These are phyloP conservation scores for Lentinula guzmanii DNA, from an alignment of 768 basidiomycete genomes.

Conservation along the genomic window DNA sequence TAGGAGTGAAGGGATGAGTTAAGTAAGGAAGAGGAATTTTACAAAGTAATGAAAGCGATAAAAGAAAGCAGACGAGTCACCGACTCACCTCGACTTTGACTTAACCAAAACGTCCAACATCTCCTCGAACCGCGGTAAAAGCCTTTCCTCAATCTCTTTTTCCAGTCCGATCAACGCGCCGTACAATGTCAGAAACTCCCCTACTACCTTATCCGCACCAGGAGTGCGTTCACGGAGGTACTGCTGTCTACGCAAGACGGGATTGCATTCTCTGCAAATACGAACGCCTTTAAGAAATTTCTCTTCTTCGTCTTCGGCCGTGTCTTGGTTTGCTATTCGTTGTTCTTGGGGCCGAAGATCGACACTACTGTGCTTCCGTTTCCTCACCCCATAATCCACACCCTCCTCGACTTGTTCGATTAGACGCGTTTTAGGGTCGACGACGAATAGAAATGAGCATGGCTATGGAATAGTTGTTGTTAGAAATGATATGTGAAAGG, in stretches of 20 bases:
- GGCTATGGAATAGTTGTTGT: conserved; percentile 12
- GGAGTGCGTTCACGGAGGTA: conserved; percentile 67
- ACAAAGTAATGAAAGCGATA: not conserved
- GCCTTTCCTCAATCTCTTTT: conserved; percentile 78
- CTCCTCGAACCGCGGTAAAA: conserved; percentile 84
- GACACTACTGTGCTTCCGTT: conserved; percentile 27
- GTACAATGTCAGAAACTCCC: conserved; percentile 57
- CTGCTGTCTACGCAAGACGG: conserved; percentile 73
- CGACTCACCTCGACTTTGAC: conserved; percentile 31
- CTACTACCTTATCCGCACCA: conserved; percentile 12
- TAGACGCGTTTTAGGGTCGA: conserved; percentile 67
- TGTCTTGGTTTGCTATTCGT: conserved; percentile 12
- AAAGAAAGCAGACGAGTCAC: conserved; percentile 9
- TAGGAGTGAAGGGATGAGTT: conserved; percentile 17
- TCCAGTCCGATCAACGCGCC: conserved; percentile 73
- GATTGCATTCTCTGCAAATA: conserved; percentile 80
- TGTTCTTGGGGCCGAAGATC: conserved; percentile 5
- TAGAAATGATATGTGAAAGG: not conserved
- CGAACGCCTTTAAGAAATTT: conserved; percentile 87
- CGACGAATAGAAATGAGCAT: conserved; percentile 82
- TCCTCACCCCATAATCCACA: conserved; percentile 76
- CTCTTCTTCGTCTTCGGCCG: conserved; percentile 53
- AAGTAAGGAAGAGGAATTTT: conserved; percentile 20
- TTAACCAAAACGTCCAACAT: conserved; percentile 52
- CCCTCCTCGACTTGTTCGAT: conserved; percentile 85